A percentile compares a stretch with the other conserved stretches of the same genome.
Conservation (phyloP, 257 asterid genomes). For the Capsicum pubescens region DNA sequence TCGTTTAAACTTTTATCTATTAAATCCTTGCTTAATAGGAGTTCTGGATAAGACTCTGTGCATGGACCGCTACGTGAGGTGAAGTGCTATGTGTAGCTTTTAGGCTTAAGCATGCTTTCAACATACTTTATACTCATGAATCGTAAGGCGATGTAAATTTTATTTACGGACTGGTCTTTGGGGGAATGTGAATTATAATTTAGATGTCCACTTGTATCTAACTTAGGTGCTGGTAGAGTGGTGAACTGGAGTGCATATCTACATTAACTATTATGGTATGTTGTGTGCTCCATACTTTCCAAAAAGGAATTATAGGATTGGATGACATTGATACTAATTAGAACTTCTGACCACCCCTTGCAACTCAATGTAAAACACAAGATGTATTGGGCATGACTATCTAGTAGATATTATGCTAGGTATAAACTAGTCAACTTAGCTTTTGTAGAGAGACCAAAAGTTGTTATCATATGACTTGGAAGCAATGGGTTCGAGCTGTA, state of each 20-base stretch:
- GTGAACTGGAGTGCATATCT: neutral
- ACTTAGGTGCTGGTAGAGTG: neutral
- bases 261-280: neutral
- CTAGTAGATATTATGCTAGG: neutral
- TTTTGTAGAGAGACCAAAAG: neutral
- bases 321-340: neutral
- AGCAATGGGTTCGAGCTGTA: no score
- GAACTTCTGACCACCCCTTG: neutral
- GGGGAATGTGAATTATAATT: no score
- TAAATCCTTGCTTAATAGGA: neutral
- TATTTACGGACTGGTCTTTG: neutral
- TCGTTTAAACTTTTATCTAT: neutral
- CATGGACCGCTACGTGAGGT: neutral
- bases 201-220: neutral
- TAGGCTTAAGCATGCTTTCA: neutral
- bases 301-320: neutral
- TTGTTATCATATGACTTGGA: neutral
- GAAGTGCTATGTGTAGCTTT: neutral
- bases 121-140: neutral
- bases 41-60: neutral
- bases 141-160: neutral
- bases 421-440: neutral
- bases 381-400: neutral
- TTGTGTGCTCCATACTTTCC: neutral
- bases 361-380: neutral